Conservation (phyloP, 2,329 filamentous ascomycete genomes). For the Aspergillus sp. region DNA sequence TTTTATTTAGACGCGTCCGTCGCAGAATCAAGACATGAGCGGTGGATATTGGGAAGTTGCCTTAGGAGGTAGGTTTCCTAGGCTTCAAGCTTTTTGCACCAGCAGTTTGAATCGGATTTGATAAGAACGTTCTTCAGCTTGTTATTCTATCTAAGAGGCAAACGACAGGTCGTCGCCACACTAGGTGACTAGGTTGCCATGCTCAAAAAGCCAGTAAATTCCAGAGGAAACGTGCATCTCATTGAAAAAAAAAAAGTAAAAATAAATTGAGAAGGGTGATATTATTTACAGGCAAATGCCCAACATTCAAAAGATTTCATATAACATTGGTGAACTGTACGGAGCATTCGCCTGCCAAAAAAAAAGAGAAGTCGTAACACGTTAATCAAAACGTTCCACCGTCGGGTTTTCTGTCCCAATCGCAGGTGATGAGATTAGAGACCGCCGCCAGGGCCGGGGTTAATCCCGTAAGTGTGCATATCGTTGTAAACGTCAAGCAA, state of each 20-base stretch:
- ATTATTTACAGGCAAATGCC: background rate
- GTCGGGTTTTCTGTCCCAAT: conserved; percentile 3
- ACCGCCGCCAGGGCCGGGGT: conserved; percentile 9
- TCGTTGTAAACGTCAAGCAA: conserved; percentile 13
- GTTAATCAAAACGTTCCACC: conserved; percentile 7
- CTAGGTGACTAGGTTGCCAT: background rate
- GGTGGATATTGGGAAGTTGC: no score
- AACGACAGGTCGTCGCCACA: no score
- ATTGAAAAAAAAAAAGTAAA: background rate
- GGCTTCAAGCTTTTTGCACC: no score
- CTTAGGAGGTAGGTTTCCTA: no score
- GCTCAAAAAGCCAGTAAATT: background rate
- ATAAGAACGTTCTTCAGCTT: no score
- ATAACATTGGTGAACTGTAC: background rate
- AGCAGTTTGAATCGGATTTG: no score
- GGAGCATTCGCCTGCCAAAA: conserved; percentile 4
- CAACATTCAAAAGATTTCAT: background rate
- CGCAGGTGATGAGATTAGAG: conserved; percentile 6
- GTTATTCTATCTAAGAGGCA: no score
- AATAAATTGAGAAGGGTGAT: background rate
- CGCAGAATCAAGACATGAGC: no score
- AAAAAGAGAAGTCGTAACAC: conserved; percentile 9
- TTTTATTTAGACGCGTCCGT: no score
- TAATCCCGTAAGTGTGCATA: conserved; percentile 11
- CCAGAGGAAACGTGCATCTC: background rate